phyloP scores from a whole-genome alignment of 805 yeast genomes.

The Blastobotrys chiropterorum region DNA sequence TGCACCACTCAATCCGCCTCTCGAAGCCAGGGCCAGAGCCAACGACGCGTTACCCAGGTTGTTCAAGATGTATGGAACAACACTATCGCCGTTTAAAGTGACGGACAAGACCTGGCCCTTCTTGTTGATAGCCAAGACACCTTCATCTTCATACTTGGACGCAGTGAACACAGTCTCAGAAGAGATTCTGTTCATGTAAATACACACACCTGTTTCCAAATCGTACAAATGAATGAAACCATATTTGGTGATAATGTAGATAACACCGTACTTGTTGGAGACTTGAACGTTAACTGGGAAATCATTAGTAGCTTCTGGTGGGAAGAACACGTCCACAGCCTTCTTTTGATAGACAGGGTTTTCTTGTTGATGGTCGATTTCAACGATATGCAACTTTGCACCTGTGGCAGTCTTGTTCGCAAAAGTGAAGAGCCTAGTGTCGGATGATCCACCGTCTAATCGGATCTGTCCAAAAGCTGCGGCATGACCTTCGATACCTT shows the following conservation, averaged over 20 bases:
- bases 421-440: conserved; percentile 84
- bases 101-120: conserved; percentile 93
- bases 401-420: conserved; percentile 76
- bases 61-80: conserved; percentile 83
- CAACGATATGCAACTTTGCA: conserved; percentile 84
- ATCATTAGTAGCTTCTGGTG: conserved; percentile 92
- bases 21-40: conserved; percentile 82
- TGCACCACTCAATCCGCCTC: conserved; percentile 97
- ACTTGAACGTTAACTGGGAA: conserved; percentile 93
- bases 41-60: conserved; percentile 80
- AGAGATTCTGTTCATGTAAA: conserved; percentile 93
- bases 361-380: conserved; percentile 86
- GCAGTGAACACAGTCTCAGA: conserved; percentile 95
- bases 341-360: conserved; percentile 84
- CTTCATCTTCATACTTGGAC: conserved; percentile 62
- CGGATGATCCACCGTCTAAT: conserved; percentile 63
- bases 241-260: conserved; percentile 86
- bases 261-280: conserved; percentile 77
- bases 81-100: conserved; percentile 74
- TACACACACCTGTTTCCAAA: conserved; percentile 82
- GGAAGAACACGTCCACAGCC: conserved; percentile 89
- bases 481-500: conserved; percentile 97
- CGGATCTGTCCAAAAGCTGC: conserved; percentile 77
- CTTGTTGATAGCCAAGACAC: conserved; percentile 89
- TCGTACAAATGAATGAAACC: conserved; percentile 97